Conservation (phyloP, 768 basidiomycete species). For the Russula emetica region DNA sequence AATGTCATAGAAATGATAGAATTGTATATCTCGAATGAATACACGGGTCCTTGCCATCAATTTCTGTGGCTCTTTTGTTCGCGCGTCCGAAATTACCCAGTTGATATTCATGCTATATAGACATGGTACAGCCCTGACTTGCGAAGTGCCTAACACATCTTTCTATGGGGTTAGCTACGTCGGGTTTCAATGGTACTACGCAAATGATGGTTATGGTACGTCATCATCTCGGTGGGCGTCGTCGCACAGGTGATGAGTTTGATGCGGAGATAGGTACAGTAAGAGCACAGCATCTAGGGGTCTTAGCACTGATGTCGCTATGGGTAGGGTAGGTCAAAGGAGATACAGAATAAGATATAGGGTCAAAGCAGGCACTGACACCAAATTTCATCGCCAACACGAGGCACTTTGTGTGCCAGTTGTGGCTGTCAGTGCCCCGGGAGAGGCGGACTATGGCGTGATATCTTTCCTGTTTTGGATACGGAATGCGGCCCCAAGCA, state of each 20-base stretch:
- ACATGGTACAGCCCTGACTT: background rate
- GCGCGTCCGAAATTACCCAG: no score
- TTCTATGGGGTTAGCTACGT: background rate
- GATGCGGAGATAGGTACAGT: no score
- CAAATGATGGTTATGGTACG: background rate
- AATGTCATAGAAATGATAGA: background rate
- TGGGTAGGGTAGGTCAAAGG: background rate
- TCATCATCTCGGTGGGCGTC: conserved; percentile 10
- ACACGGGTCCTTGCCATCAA: background rate
- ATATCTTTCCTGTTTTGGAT: background rate
- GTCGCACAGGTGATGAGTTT: conserved; percentile 4
- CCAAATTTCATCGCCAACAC: background rate
- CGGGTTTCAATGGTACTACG: background rate
- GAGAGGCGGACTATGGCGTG: background rate
- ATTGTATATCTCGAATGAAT: background rate
- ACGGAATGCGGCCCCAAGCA: background rate
- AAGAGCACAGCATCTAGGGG: background rate
- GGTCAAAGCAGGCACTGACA: no score
- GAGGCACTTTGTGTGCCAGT: background rate
- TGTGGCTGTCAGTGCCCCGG: conserved; percentile 11
- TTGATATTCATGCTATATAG: no score
- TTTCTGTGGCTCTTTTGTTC: background rate
- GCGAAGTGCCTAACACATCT: background rate
- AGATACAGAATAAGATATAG: background rate
- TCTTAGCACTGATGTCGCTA: background rate